Evolutionary conservation across 1,139 yeast genomes (phyloP).

Genomic region (Debaryomycetaceae sp.): DNA sequence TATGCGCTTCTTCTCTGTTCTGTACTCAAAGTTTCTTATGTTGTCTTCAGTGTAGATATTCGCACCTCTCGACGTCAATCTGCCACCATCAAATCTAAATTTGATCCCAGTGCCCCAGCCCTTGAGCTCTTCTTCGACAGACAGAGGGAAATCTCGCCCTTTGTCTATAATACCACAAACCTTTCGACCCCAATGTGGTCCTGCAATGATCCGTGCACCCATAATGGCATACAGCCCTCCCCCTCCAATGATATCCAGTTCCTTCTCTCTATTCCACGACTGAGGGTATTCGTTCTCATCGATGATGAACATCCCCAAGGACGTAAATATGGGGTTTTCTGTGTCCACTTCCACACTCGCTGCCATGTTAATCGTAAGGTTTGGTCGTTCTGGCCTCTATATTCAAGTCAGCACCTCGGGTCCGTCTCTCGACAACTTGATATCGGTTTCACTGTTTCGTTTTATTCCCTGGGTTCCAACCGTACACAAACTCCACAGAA

Average conservation of each 20-base stretch:
- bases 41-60: constrained; percentile 68
- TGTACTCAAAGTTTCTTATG: constrained; percentile 43
- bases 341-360: background rate
- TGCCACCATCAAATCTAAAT: constrained; percentile 45
- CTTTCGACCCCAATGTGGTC: constrained; percentile 25
- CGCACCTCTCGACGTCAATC: constrained; percentile 80
- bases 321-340: constrained; percentile 37
- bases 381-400: background rate
- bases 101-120: constrained; percentile 63
- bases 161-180: constrained; percentile 74
- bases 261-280: constrained; percentile 36
- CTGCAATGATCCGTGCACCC: constrained; percentile 65
- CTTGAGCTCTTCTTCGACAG: constrained; percentile 42
- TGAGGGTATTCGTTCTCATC: constrained; percentile 72
- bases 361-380: background rate
- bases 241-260: constrained; percentile 72
- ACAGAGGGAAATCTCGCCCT: constrained; percentile 71
- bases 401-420: too few relatives aligned
- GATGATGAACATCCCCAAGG: constrained; percentile 89
- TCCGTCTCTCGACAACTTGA: too few relatives aligned
- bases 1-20: constrained; percentile 63
- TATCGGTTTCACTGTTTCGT: too few relatives aligned
- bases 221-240: constrained; percentile 82
- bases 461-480: too few relatives aligned
- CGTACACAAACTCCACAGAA: background rate